Evolutionary conservation across 2,329 filamentous ascomycete species (phyloP).

Genomic region (Cyphellophora attinorum): DNA sequence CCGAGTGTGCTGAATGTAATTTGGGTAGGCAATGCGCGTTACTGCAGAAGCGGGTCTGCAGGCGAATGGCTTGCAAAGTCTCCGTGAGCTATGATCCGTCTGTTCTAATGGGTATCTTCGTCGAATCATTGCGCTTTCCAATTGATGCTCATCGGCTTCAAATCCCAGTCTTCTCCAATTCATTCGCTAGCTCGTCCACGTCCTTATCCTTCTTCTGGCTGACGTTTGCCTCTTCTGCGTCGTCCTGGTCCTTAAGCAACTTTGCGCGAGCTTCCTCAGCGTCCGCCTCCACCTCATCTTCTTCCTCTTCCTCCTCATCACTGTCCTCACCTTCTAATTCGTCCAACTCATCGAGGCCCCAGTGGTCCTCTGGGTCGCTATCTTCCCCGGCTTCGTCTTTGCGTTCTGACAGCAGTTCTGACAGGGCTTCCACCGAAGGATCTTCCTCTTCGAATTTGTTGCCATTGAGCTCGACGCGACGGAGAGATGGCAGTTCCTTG

Average conservation of each 20-base stretch:
- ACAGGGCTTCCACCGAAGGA: constrained; percentile 56
- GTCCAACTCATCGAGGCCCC: constrained; percentile 76
- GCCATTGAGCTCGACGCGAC: constrained; percentile 86
- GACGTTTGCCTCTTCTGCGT: constrained; percentile 50
- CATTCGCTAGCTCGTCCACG: constrained; percentile 70
- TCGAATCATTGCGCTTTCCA: too few relatives aligned
- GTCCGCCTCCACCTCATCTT: constrained; percentile 60
- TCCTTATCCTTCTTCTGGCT: constrained; percentile 67
- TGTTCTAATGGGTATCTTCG: too few relatives aligned
- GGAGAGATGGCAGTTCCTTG: constrained; percentile 62
- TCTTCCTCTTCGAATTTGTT: constrained; percentile 92
- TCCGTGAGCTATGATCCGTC: too few relatives aligned
- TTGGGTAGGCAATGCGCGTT: too few relatives aligned
- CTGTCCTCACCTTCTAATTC: constrained; percentile 70
- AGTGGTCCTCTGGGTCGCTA: constrained; percentile 65
- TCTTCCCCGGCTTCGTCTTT: constrained; percentile 58
- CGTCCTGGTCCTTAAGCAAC: constrained; percentile 66
- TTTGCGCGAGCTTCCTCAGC: constrained; percentile 56
- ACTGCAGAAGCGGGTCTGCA: too few relatives aligned
- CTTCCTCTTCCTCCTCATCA: constrained; percentile 60
- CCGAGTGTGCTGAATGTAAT: too few relatives aligned
- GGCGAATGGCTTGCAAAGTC: too few relatives aligned
- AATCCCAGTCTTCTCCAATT: constrained; percentile 57
- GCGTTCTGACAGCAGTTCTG: constrained; percentile 63
- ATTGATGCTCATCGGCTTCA: too few relatives aligned